Evolutionary conservation across 441 rosid species (phyloP).

Genomic region (Erysimum pusillum): DNA sequence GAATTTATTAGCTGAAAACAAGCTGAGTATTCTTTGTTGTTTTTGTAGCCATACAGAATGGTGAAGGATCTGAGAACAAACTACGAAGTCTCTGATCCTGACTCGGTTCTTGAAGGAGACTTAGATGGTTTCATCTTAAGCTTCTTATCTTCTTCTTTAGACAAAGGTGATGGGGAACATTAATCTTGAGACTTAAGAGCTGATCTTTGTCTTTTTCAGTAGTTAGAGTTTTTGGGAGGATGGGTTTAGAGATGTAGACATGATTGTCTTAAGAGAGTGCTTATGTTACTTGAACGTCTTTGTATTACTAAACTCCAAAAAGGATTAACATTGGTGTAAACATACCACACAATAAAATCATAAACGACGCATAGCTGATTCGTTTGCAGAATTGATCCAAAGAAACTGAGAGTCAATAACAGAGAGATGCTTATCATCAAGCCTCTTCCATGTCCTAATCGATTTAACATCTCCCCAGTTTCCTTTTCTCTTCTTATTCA

Average conservation of each 20-base stretch:
- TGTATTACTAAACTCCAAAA: background rate
- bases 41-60: slow-evolving; percentile 86
- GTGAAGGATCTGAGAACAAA: slow-evolving; percentile 96
- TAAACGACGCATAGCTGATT: slow-evolving; percentile 45
- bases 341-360: slow-evolving; percentile 22
- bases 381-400: slow-evolving; percentile 64
- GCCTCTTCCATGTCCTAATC: slow-evolving; percentile 88
- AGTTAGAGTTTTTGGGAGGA: too few relatives aligned
- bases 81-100: slow-evolving; percentile 89
- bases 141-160: slow-evolving; percentile 80
- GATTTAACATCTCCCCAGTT: slow-evolving; percentile 78
- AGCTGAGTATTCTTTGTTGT: slow-evolving; percentile 5
- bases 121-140: slow-evolving; percentile 87
- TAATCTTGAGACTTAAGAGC: background rate
- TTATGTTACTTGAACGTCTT: background rate
- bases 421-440: slow-evolving; percentile 74
- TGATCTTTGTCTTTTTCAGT: too few relatives aligned
- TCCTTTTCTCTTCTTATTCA: slow-evolving; percentile 62
- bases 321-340: background rate
- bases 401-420: slow-evolving; percentile 67
- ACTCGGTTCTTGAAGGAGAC: slow-evolving; percentile 93
- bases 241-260: background rate
- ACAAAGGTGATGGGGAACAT: slow-evolving; percentile 55
- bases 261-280: background rate
- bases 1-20: background rate